phyloP scores from a whole-genome alignment of 2,329 filamentous ascomycete species.

The Pseudofabraea citricarpa region DNA sequence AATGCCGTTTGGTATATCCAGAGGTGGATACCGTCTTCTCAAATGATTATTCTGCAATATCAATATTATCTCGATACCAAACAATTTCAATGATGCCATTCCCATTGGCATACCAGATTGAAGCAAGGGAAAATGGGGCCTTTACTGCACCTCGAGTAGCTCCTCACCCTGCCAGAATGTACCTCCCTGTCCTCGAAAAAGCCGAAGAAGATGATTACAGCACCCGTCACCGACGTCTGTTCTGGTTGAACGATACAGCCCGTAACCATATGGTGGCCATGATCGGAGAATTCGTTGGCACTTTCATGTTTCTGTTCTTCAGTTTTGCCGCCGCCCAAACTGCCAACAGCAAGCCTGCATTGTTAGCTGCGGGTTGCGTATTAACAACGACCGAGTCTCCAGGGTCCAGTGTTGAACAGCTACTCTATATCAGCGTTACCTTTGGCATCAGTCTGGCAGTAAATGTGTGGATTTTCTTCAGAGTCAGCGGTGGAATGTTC shows the following conservation, averaged over 20 bases:
- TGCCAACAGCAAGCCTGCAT: conserved; percentile 7
- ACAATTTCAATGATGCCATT: too few species aligned
- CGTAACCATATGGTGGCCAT: conserved; percentile 32
- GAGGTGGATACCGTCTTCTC: too few species aligned
- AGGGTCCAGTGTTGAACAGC: conserved; percentile 35
- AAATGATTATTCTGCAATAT: too few species aligned
- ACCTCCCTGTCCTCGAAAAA: neutral
- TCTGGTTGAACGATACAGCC: neutral
- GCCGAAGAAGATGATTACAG: neutral
- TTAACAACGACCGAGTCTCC: conserved; percentile 3
- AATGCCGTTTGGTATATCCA: neutral
- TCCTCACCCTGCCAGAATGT: neutral
- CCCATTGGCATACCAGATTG: neutral
- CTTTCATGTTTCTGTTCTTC: conserved; percentile 31
- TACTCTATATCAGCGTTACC: conserved; percentile 23
- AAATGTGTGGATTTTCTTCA: conserved; percentile 53
- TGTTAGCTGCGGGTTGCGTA: neutral
- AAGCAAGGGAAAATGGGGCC: neutral
- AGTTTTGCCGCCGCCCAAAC: conserved; percentile 17
- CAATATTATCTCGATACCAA: too few species aligned
- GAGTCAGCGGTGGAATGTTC: conserved; percentile 39
- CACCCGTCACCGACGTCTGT: neutral
- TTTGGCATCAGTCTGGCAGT: conserved; percentile 39
- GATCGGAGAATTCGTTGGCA: conserved; percentile 44
- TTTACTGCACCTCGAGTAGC: neutral